Conservation (phyloP, 1,139 yeast species). For the Ashbya aceris region DNA sequence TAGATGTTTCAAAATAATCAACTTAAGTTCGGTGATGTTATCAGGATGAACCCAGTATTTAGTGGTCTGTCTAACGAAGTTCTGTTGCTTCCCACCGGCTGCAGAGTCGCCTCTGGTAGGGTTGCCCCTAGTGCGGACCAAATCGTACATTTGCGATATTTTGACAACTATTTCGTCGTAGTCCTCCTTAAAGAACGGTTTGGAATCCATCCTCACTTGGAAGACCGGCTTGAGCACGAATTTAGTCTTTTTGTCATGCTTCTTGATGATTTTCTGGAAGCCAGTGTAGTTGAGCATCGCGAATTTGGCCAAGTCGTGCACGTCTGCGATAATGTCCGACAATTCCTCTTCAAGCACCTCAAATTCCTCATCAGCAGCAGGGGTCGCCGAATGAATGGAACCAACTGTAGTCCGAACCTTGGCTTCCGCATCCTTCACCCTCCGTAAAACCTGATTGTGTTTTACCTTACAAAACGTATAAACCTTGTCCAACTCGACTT, state of each 20-base stretch:
- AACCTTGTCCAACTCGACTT: slow-evolving; percentile 80
- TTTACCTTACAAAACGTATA: slow-evolving; percentile 84
- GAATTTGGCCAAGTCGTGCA: slow-evolving; percentile 91
- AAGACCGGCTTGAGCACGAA: slow-evolving; percentile 84
- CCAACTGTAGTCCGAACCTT: slow-evolving; percentile 59
- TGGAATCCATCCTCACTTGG: slow-evolving; percentile 83
- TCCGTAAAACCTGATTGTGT: slow-evolving; percentile 69
- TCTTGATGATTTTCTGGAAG: slow-evolving; percentile 88
- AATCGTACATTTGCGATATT: slow-evolving; percentile 78
- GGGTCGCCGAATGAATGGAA: slow-evolving; percentile 33
- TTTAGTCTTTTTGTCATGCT: slow-evolving; percentile 86
- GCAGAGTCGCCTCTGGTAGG: slow-evolving; percentile 90
- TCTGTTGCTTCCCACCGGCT: slow-evolving; percentile 96
- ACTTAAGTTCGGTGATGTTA: slow-evolving; percentile 92
- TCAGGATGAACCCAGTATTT: slow-evolving; percentile 99
- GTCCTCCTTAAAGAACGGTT: slow-evolving; percentile 92
- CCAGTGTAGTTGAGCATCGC: slow-evolving; percentile 91
- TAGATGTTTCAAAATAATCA: slow-evolving; percentile 83
- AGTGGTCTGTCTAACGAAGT: slow-evolving; percentile 95
- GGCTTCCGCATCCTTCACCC: slow-evolving; percentile 72
- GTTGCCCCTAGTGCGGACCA: slow-evolving; percentile 91
- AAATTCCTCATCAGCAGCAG: slow-evolving; percentile 66
- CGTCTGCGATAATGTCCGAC: slow-evolving; percentile 91
- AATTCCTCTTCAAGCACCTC: slow-evolving; percentile 86
- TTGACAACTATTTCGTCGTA: slow-evolving; percentile 84